A percentile compares a stretch with the other conserved stretches of the same genome.
Evolutionary conservation across 2,329 filamentous ascomycete genomes (phyloP).

Genomic region (Epichloe brachyelytri): DNA sequence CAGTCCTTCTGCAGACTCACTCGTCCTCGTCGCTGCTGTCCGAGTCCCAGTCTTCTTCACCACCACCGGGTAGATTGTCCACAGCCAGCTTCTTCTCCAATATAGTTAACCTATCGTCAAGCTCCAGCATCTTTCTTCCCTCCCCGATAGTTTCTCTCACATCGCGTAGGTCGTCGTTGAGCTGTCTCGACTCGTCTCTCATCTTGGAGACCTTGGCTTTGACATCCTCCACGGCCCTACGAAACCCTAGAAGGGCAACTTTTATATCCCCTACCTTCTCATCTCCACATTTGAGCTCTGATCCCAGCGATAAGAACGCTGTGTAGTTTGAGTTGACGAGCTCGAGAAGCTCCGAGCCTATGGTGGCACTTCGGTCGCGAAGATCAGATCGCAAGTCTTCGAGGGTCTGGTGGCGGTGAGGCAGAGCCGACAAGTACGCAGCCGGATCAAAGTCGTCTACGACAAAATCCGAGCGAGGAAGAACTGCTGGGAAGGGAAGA

Average conservation of each 20-base stretch:
- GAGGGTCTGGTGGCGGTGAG: slow-evolving; percentile 85
- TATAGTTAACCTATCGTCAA: slow-evolving; percentile 47
- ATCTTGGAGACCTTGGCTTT: slow-evolving; percentile 51
- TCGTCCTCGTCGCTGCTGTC: slow-evolving; percentile 29
- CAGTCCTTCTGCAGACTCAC: slow-evolving; percentile 17
- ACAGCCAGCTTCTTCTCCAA: slow-evolving; percentile 53
- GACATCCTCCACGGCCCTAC: slow-evolving; percentile 66
- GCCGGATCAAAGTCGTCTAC: slow-evolving; percentile 64
- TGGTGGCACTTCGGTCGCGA: slow-evolving; percentile 62
- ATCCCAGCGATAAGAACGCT: slow-evolving; percentile 74
- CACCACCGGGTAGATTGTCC: slow-evolving; percentile 19
- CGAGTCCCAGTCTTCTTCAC: slow-evolving; percentile 12
- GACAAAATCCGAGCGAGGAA: slow-evolving; percentile 75
- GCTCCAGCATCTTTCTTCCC: slow-evolving; percentile 51
- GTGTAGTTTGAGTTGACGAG: slow-evolving; percentile 93
- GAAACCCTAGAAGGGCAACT: slow-evolving; percentile 75
- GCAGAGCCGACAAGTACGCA: slow-evolving; percentile 65
- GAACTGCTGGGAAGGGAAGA: slow-evolving; percentile 77
- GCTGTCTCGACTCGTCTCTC: slow-evolving; percentile 45
- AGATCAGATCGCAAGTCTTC: slow-evolving; percentile 85
- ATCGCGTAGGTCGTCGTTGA: slow-evolving; percentile 54
- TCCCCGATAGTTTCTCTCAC: slow-evolving; percentile 50
- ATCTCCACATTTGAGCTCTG: slow-evolving; percentile 72
- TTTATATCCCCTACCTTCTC: slow-evolving; percentile 84
- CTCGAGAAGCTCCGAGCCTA: slow-evolving; percentile 80